phyloP scores from a whole-genome alignment of 1,139 yeast species.

The Candida smagusa region DNA sequence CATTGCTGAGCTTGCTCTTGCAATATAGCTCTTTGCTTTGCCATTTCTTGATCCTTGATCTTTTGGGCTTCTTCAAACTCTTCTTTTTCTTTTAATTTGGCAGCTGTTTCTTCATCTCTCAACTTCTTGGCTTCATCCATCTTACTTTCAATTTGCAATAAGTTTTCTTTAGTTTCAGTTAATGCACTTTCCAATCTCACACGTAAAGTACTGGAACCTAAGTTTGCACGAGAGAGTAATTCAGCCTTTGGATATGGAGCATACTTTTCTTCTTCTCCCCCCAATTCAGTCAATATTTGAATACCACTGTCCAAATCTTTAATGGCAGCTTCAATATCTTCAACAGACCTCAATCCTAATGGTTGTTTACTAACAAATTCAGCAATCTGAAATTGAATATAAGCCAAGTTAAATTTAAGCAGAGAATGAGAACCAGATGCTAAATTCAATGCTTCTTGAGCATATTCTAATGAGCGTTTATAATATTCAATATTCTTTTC shows the following conservation, averaged over 20 bases:
- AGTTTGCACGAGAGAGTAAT: conserved; percentile 75
- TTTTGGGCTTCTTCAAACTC: conserved; percentile 40
- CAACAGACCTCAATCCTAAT: conserved; percentile 55
- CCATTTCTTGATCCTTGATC: conserved; percentile 50
- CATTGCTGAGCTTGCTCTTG: conserved; percentile 83
- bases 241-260: conserved; percentile 80
- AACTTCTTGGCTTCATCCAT: conserved; percentile 69
- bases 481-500: conserved; percentile 65
- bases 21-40: conserved; percentile 64
- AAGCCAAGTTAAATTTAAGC: conserved; percentile 78
- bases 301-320: conserved; percentile 65
- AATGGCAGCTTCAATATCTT: conserved; percentile 59
- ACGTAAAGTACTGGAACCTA: conserved; percentile 75
- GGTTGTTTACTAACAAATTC: conserved; percentile 71
- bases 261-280: conserved; percentile 48
- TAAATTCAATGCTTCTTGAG: conserved; percentile 52
- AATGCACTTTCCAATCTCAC: conserved; percentile 68
- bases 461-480: conserved; percentile 59
- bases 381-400: conserved; percentile 82
- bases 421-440: conserved; percentile 36
- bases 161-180: conserved; percentile 70
- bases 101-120: conserved; percentile 57
- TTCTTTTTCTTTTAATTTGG: conserved; percentile 33
- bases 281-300: conserved; percentile 53
- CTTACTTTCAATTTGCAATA: conserved; percentile 54